Percentiles rank a stretch among this genome's conserved stretches.
These are phyloP conservation scores for Apiotrichum akiyoshidainum DNA, from an alignment of 1,284 basidiomycete genomes.

Conservation along the genomic window DNA sequence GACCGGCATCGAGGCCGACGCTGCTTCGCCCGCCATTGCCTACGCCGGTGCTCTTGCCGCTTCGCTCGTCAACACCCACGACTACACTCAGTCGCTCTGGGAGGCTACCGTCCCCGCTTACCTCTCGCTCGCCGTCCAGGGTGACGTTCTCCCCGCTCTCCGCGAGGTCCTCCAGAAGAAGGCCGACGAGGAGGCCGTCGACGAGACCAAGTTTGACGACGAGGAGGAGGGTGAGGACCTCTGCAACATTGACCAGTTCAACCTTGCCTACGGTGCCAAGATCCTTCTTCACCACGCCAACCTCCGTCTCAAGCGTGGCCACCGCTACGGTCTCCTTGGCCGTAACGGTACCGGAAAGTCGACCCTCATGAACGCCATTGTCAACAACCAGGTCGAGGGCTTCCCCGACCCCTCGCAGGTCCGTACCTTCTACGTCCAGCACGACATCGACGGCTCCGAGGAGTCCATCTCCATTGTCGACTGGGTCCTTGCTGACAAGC, in stretches of 20 bases:
- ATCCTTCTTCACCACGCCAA: slow-evolving; percentile 93
- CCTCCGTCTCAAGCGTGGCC: slow-evolving; percentile 95
- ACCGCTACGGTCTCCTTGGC: slow-evolving; percentile 97
- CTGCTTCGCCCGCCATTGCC: slow-evolving; percentile 61
- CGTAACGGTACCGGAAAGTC: slow-evolving; percentile 99
- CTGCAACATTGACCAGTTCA: slow-evolving; percentile 81
- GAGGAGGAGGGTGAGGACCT: slow-evolving; percentile 98
- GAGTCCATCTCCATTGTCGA: slow-evolving; percentile 84
- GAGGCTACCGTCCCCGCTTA: slow-evolving; percentile 70
- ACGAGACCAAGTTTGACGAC: slow-evolving; percentile 71
- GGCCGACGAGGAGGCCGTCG: slow-evolving; percentile 73
- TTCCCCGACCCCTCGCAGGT: slow-evolving; percentile 86
- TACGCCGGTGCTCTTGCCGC: slow-evolving; percentile 78
- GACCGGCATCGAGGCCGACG: slow-evolving; percentile 63
- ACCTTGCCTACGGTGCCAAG: slow-evolving; percentile 99
- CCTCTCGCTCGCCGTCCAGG: slow-evolving; percentile 64
- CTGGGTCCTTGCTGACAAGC: slow-evolving; percentile 83
- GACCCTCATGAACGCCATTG: slow-evolving; percentile 94
- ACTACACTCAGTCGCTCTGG: slow-evolving; percentile 88
- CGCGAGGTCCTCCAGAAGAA: slow-evolving; percentile 86
- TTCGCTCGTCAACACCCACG: slow-evolving; percentile 82
- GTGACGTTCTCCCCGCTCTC: slow-evolving; percentile 65
- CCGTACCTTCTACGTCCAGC: slow-evolving; percentile 98
- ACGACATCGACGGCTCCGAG: slow-evolving; percentile 95
- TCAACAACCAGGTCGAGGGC: slow-evolving; percentile 93